These are phyloP conservation scores for Lepidium sativum DNA, from an alignment of 345 rosid species.

Conservation along the genomic window DNA sequence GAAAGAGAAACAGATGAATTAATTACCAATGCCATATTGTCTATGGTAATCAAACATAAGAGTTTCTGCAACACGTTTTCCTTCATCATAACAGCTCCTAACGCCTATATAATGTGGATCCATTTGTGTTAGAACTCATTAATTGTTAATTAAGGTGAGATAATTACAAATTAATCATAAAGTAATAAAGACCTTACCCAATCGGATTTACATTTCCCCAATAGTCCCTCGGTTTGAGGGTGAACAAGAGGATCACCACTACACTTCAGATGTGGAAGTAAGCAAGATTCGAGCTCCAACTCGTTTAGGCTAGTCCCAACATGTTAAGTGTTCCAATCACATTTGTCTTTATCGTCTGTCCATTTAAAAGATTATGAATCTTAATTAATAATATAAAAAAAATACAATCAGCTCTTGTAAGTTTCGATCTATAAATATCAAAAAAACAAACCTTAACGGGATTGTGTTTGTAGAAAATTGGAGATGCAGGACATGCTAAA, in stretches of 20 bases:
- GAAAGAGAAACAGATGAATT: neutral
- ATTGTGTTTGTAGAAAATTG: constrained; percentile 85
- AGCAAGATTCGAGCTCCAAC: constrained; percentile 92
- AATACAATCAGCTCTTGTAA: neutral
- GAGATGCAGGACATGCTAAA: constrained; percentile 97
- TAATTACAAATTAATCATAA: neutral
- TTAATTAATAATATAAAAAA: neutral
- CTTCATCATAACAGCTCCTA: constrained; percentile 94
- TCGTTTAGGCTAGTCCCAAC: constrained; percentile 88
- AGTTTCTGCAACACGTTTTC: constrained; percentile 91
- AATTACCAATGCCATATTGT: constrained; percentile 83
- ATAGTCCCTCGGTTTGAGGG: constrained; percentile 79
- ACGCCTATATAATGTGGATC: constrained; percentile 40
- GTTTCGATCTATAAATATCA: neutral
- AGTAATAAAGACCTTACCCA: constrained; percentile 40
- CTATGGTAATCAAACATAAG: constrained; percentile 94
- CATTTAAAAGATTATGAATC: neutral
- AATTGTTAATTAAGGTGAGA: neutral
- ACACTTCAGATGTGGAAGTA: constrained; percentile 93
- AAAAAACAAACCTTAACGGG: constrained; percentile 71
- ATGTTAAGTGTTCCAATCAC: constrained; percentile 81
- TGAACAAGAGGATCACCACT: constrained; percentile 92
- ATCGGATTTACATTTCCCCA: constrained; percentile 99
- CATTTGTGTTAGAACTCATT: neutral
- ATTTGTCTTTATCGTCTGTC: constrained; percentile 76